phyloP scores from a whole-genome alignment of 805 yeast genomes.

The Torulaspora microellipsoides region DNA sequence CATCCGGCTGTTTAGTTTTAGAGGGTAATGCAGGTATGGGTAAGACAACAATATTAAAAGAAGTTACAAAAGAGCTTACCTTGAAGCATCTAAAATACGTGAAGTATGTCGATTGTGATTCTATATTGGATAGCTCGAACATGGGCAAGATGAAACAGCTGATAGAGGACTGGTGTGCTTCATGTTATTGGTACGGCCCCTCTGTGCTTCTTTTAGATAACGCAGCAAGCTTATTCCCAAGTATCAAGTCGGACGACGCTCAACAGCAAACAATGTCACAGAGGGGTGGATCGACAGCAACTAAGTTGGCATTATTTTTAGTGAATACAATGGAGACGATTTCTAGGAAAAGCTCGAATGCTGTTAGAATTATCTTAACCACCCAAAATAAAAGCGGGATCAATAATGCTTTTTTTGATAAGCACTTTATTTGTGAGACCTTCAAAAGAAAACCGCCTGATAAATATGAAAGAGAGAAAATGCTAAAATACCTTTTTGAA shows the following conservation, averaged over 20 bases:
- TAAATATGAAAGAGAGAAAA: conserved; percentile 50
- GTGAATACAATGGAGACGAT: conserved; percentile 43
- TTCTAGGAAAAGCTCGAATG: conserved; percentile 30
- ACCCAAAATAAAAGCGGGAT: conserved; percentile 60
- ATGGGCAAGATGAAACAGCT: conserved; percentile 39
- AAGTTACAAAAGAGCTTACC: conserved; percentile 38
- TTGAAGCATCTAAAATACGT: conserved; percentile 38
- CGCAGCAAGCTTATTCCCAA: conserved; percentile 62
- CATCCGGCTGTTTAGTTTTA: conserved; percentile 49
- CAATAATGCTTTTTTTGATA: conserved; percentile 55
- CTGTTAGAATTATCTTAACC: conserved; percentile 57
- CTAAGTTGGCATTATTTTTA: conserved; percentile 62
- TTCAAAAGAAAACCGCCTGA: conserved; percentile 64
- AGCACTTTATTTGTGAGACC: conserved; percentile 65
- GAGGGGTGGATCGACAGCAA: conserved; percentile 52
- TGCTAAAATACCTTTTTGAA: conserved; percentile 43
- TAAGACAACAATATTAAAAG: conserved; percentile 53
- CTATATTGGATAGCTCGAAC: conserved; percentile 24
- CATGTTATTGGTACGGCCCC: conserved; percentile 73
- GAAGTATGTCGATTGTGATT: conserved; percentile 53
- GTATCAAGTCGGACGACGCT: conserved; percentile 39
- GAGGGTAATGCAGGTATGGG: conserved; percentile 83
- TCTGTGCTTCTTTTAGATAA: conserved; percentile 73
- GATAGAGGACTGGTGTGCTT: conserved; percentile 41
- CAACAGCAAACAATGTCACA: conserved; percentile 11